phyloP scores from a whole-genome alignment of 2,329 filamentous ascomycete genomes.

The Stemphylium vesicarium region DNA sequence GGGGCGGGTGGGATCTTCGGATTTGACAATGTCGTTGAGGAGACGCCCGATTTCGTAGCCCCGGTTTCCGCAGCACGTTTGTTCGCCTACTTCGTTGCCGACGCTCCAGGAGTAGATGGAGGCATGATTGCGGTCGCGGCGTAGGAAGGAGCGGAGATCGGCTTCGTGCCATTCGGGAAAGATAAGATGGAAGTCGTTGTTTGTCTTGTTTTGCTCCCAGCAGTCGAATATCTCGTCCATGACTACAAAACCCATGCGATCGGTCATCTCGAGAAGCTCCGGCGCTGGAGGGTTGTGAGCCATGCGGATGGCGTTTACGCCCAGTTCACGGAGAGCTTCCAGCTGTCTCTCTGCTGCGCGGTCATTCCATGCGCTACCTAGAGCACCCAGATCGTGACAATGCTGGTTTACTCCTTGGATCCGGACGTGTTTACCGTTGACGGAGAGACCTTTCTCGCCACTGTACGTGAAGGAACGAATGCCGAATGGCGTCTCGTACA shows the following conservation, averaged over 20 bases:
- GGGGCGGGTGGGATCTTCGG: constrained; percentile 57
- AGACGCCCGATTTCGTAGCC: neutral
- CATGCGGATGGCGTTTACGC: constrained; percentile 56
- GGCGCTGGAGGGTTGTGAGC: constrained; percentile 62
- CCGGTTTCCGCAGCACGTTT: constrained; percentile 45
- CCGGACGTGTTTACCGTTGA: constrained; percentile 56
- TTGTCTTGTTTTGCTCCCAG: constrained; percentile 55
- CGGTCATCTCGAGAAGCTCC: constrained; percentile 58
- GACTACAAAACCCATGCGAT: constrained; percentile 58
- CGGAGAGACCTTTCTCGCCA: constrained; percentile 50
- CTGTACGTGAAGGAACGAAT: constrained; percentile 55
- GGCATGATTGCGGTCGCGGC: constrained; percentile 62
- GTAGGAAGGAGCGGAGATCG: constrained; percentile 59
- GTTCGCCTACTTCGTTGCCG: constrained; percentile 62
- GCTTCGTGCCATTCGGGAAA: constrained; percentile 62
- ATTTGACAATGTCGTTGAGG: constrained; percentile 46
- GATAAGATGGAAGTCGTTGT: constrained; percentile 60
- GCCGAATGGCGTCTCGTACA: constrained; percentile 56
- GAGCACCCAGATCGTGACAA: constrained; percentile 56
- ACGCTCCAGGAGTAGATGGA: constrained; percentile 61
- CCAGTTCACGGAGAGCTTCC: constrained; percentile 58
- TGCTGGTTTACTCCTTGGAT: constrained; percentile 60
- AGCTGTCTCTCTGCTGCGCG: constrained; percentile 59
- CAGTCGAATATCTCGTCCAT: constrained; percentile 62
- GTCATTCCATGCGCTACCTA: constrained; percentile 60